Evolutionary conservation across 495 filamentous ascomycete genomes (phyloP).

Genomic region (Hyphodiscus hymeniophilus): DNA sequence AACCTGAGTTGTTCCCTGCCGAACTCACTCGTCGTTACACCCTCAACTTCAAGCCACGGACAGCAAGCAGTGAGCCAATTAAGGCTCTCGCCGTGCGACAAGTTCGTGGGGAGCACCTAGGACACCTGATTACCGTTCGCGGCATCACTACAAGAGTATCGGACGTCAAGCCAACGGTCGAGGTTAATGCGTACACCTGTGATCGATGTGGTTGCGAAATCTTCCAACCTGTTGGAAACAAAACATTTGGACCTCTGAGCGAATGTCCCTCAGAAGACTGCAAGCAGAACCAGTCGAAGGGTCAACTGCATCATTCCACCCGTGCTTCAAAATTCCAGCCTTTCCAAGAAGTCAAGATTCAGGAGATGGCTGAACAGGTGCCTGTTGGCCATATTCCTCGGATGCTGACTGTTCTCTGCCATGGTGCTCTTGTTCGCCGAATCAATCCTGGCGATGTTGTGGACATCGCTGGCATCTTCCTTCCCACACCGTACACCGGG

Average conservation of each 20-base stretch:
- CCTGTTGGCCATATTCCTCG: conserved; percentile 96
- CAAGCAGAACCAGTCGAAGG: conserved; percentile 81
- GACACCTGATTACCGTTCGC: conserved; percentile 85
- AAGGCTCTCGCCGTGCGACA: conserved; percentile 92
- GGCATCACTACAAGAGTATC: conserved; percentile 94
- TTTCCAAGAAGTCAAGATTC: conserved; percentile 98
- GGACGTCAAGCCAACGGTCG: conserved; percentile 94
- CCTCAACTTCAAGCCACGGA: conserved; percentile 87
- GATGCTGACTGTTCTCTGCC: conserved; percentile 79
- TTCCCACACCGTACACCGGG: conserved; percentile 94
- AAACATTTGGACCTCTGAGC: conserved; percentile 77
- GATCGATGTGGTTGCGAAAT: conserved; percentile 94
- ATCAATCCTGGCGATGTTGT: conserved; percentile 92
- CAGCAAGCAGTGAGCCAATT: conserved; percentile 56
- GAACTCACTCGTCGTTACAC: conserved; percentile 91
- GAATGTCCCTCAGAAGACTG: conserved; percentile 85
- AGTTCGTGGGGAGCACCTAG: conserved; percentile 85
- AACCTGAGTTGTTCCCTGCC: conserved; percentile 70
- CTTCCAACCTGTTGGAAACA: conserved; percentile 91
- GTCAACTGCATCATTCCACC: conserved; percentile 86
- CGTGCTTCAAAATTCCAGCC: conserved; percentile 93
- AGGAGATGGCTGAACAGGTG: conserved; percentile 97
- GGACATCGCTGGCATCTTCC: conserved; percentile 89
- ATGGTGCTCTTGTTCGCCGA: conserved; percentile 73
- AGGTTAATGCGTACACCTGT: conserved; percentile 95